A percentile compares a stretch with the other conserved stretches of the same genome.
Conservation (phyloP, 1,139 yeast genomes). For the Zygosaccharomyces pseudobailii region DNA sequence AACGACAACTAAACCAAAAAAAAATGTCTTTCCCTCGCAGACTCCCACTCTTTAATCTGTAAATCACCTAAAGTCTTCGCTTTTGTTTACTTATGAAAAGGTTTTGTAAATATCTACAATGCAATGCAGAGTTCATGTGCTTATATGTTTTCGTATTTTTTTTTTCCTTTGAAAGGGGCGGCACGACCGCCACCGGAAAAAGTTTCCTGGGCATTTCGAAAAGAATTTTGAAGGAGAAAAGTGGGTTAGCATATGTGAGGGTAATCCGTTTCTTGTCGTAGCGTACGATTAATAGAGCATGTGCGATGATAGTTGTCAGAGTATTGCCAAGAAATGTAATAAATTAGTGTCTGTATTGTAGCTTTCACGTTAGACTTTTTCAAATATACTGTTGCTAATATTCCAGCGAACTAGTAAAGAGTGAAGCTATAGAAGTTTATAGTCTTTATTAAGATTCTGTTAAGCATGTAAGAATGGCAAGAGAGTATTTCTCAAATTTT, state of each 20-base stretch:
- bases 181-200: conserved; percentile 5
- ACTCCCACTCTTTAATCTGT: background rate
- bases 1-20: background rate
- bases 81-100: background rate
- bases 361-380: too few species aligned
- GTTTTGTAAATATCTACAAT: background rate
- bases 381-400: too few species aligned
- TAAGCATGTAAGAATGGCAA: too few species aligned
- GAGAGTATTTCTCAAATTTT: too few species aligned
- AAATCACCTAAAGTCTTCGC: background rate
- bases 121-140: conserved; percentile 1
- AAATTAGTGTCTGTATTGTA: too few species aligned
- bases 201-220: background rate
- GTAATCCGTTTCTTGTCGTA: background rate
- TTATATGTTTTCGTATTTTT: background rate
- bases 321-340: too few species aligned
- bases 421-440: too few species aligned
- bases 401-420: too few species aligned
- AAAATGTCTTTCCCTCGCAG: background rate
- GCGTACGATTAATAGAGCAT: too few species aligned
- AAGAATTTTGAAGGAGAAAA: background rate
- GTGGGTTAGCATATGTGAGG: background rate
- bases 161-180: conserved; percentile 7
- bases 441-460: too few species aligned
- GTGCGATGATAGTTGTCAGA: too few species aligned